Evolutionary conservation across 768 basidiomycete genomes (phyloP).

Genomic region (Dioszegia crocea): DNA sequence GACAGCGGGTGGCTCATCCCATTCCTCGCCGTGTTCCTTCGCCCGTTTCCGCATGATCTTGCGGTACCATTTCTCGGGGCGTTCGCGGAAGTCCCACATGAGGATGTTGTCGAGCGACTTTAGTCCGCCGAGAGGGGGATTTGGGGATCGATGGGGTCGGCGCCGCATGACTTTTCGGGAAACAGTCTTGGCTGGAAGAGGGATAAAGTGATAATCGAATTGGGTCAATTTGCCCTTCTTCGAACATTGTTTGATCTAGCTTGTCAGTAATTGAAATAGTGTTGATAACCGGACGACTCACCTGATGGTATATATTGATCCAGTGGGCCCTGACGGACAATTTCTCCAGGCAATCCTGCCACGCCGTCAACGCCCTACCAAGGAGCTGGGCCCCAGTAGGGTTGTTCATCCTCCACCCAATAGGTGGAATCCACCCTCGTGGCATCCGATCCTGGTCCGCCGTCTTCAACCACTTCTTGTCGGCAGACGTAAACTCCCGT

Average conservation of each 20-base stretch:
- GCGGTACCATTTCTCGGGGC: constrained; percentile 5
- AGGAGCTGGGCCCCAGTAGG: not conserved
- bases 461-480: constrained; percentile 1
- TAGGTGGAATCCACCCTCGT: not conserved
- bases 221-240: constrained; percentile 4
- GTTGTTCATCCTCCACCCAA: constrained; percentile 3
- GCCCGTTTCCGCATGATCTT: not conserved
- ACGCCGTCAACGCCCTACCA: not conserved
- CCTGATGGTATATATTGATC: constrained; percentile 1
- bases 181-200: constrained; percentile 1
- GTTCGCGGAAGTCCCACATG: constrained; percentile 16
- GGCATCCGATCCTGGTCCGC: not conserved
- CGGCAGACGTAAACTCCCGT: not conserved
- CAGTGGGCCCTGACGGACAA: constrained; percentile 10
- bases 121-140: constrained; percentile 7
- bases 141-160: constrained; percentile 3
- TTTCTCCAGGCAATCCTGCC: not conserved
- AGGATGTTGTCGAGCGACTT: constrained; percentile 19
- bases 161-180: not conserved
- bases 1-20: not conserved
- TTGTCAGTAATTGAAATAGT: not conserved
- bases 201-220: constrained; percentile 14
- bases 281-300: not conserved
- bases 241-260: not conserved
- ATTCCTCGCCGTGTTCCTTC: not conserved